Evolutionary conservation across 2,329 filamentous ascomycete species (phyloP).

Genomic region (Aspergillus candidus): DNA sequence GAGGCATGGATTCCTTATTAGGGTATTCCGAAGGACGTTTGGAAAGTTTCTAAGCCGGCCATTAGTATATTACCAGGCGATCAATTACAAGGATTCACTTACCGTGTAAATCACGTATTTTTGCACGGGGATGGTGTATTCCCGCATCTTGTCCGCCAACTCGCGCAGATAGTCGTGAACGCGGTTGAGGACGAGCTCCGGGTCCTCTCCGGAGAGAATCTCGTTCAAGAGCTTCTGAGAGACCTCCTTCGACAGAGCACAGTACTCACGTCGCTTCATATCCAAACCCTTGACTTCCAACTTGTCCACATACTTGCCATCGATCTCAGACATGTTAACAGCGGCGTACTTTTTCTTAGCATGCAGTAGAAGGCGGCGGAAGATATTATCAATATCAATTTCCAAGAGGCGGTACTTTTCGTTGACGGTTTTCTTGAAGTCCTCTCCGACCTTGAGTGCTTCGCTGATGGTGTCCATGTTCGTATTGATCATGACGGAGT

Average conservation of each 20-base stretch:
- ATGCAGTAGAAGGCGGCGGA: slow-evolving; percentile 84
- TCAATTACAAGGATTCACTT: slow-evolving; percentile 15
- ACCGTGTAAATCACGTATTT: slow-evolving; percentile 96
- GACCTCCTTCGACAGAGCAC: slow-evolving; percentile 88
- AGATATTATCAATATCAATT: slow-evolving; percentile 97
- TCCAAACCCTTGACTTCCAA: slow-evolving; percentile 98
- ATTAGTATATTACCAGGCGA: slow-evolving; percentile 11
- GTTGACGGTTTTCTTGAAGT: slow-evolving; percentile 94
- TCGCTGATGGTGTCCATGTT: slow-evolving; percentile 91
- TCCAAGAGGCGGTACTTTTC: slow-evolving; percentile 87
- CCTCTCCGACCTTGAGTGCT: slow-evolving; percentile 81
- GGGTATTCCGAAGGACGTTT: slow-evolving; percentile 92
- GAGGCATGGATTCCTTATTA: slow-evolving; percentile 90
- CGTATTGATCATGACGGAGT: slow-evolving; percentile 99
- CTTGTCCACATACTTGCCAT: slow-evolving; percentile 87
- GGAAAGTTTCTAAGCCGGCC: slow-evolving; percentile 63
- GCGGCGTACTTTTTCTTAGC: slow-evolving; percentile 99
- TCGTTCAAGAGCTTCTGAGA: slow-evolving; percentile 87
- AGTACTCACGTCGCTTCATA: slow-evolving; percentile 97
- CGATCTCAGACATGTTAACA: slow-evolving; percentile 82
- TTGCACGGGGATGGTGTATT: slow-evolving; percentile 63
- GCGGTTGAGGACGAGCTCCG: slow-evolving; percentile 77
- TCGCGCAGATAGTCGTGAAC: slow-evolving; percentile 91
- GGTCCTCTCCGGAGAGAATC: slow-evolving; percentile 87
- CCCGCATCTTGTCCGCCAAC: slow-evolving; percentile 79